Base-by-base conservation (phyloP, 805 yeast species). In the Saccharomycopsis synnaedendra region DNA sequence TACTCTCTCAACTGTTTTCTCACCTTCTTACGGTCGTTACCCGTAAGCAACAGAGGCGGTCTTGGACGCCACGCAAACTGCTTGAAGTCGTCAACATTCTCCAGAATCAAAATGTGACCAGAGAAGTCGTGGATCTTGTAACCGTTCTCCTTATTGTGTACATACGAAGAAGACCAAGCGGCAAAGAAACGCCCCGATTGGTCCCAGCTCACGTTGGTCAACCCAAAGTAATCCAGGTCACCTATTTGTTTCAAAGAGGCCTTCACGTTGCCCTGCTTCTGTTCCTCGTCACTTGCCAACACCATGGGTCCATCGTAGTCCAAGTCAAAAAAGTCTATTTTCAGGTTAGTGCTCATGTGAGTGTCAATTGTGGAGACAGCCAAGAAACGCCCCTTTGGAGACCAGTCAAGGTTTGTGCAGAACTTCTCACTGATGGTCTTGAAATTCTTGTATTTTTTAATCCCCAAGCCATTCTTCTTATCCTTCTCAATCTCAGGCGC, bases 21-120 rank as follows among this genome's bases (percentile, higher is more conserved):
- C 54, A 93, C 87, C 74, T 82, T 83, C 82, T 87, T 86, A 71
- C 78, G 78, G 64, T 86, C 94, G 56, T 78, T 82, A 58, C 81
- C 78, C 52, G 80, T 71, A 61, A 93, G 76, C 55, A 81, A 66
- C 2, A 88, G 74, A 19, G 76, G 77, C 45, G 98, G 98, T 70
- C 98, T 82, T 60, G 97, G 97, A 73, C 99, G 85, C 99, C 99
- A 93, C 53, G 78, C 71, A 60, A 90, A 85, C 53, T 85, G 89
- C 68, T 80, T 85, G 76, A 93, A 87, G 48, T 81, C 84, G 58
- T 85, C 93, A 52, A 85, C 65, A 29, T 74, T 65, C 60, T 89
- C 95, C 58, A 85, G 93, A 57, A 81, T 79, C 52, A 86, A 64
- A 55, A 80, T 56, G 56, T 71, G 73, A 60, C 98, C 99, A 44